Evolutionary conservation across 306 rosid genomes (phyloP).

Genomic region (Cicer judaicum): DNA sequence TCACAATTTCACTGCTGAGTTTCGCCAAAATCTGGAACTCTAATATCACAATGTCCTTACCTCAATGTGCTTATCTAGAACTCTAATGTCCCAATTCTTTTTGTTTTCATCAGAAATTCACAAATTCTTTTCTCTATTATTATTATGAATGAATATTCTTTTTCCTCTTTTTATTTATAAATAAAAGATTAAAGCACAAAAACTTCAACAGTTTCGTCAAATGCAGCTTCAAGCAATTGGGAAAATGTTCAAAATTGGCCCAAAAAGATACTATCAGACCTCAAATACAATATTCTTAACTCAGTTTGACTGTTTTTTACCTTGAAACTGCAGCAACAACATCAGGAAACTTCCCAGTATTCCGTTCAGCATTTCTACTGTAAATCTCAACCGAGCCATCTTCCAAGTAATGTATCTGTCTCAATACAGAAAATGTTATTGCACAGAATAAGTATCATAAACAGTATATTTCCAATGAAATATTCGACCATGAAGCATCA

Average conservation of each 20-base stretch:
- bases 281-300: not conserved
- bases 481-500: slow-evolving; percentile 46
- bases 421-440: slow-evolving; percentile 42
- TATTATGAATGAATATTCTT: not conserved
- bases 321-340: slow-evolving; percentile 76
- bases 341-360: slow-evolving; percentile 91
- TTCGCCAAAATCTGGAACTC: not conserved
- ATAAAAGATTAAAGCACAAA: not conserved
- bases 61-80: not conserved
- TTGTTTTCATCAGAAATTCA: not conserved
- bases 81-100: slow-evolving; percentile 2
- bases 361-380: slow-evolving; percentile 94
- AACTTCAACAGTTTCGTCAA: not conserved
- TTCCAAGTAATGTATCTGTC: slow-evolving; percentile 90
- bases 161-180: not conserved
- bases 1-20: not conserved
- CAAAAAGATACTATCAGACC: slow-evolving; percentile 19
- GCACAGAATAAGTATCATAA: slow-evolving; percentile 27
- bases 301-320: slow-evolving; percentile 46
- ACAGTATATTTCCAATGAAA: slow-evolving; percentile 26
- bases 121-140: no score
- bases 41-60: not conserved
- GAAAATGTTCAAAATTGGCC: slow-evolving; percentile 17
- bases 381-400: slow-evolving; percentile 84
- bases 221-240: slow-evolving; percentile 6